Base-by-base conservation (phyloP, 2,329 filamentous ascomycete species). In the Plectosphaerella sp. region DNA sequence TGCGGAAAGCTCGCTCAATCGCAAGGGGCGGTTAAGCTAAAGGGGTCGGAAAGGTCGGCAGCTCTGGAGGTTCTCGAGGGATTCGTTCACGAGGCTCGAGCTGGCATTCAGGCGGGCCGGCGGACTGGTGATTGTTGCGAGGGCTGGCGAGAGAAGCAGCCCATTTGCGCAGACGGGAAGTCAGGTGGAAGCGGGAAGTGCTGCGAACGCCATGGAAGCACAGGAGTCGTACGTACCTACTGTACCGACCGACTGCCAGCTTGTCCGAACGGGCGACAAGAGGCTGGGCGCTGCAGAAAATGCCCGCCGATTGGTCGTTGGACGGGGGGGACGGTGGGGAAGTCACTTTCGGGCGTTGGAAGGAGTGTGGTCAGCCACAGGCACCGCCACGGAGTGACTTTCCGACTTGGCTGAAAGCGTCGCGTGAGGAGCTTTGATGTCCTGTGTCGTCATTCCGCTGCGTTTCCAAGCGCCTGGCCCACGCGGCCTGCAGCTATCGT, bases 191-290 rank as follows among this genome's bases (percentile, higher is more conserved):
- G 22, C 46, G 24, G 28, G 46, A 48, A 48, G 16, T 36, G 35
- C 36, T 48, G 47, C 47, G 47, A 48, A 48, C 16, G 35, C 35
- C 24, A 48, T 48, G 47, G 47, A 48, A 48, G 45, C 20, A 45
- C 43, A 45, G 43, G 43, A 25, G 18, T 37, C 18, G 41, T 43
- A 43, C 41, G 41, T 43, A 43, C n/a, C 16, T 5, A 16, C n/a
- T 41, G 28, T 33, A 33, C 8, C 28, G 28, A 22, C 22, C 22
- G 8, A 33, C 28, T 7, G 28, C 28, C 41, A n/a, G 15, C 37
- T 41, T n/a, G 37, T 41, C 37, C n/a, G 16, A 20, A 43, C n/a
- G 10, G 41, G 16, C 41, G 28, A 33, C 41, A 18, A 43, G 16
- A 43, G 41, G n/a, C 41, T 43, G 41, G 41, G 41, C 41, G 41